Conservation (phyloP, 2,329 filamentous ascomycete species). For the Penicillium sp. region DNA sequence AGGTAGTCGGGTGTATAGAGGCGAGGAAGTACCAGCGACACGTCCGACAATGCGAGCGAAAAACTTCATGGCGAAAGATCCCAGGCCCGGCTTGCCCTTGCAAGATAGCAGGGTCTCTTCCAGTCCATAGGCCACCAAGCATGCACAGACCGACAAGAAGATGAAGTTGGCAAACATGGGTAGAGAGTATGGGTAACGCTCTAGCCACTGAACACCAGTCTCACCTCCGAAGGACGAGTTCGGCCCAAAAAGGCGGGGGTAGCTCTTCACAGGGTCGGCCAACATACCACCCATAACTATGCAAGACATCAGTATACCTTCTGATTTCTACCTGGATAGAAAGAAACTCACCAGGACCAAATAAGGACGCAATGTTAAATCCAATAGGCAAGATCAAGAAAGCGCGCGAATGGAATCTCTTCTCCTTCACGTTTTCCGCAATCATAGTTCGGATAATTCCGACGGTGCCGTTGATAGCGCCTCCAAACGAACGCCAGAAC, state of each 20-base stretch:
- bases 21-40: constrained; percentile 31
- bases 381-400: constrained; percentile 65
- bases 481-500: constrained; percentile 66
- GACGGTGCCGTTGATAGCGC: constrained; percentile 69
- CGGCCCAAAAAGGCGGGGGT: constrained; percentile 63
- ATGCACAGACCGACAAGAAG: constrained; percentile 57
- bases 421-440: constrained; percentile 69
- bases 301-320: background rate
- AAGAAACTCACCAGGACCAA: constrained; percentile 43
- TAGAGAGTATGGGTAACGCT: constrained; percentile 64
- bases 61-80: constrained; percentile 33
- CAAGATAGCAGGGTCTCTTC: constrained; percentile 61
- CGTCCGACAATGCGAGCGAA: constrained; percentile 27
- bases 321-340: background rate
- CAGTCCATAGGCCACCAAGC: constrained; percentile 61
- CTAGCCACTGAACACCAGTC: constrained; percentile 61
- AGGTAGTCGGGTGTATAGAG: constrained; percentile 34
- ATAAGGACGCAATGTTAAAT: constrained; percentile 64
- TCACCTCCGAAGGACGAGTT: constrained; percentile 58
- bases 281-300: constrained; percentile 65
- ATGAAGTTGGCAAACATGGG: constrained; percentile 66
- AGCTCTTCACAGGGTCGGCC: constrained; percentile 64
- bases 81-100: constrained; percentile 49
- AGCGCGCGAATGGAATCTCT: constrained; percentile 58
- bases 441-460: constrained; percentile 74